These are phyloP conservation scores for Cladosporium cucumerinum DNA, from an alignment of 2,329 filamentous ascomycete genomes.

Conservation along the genomic window DNA sequence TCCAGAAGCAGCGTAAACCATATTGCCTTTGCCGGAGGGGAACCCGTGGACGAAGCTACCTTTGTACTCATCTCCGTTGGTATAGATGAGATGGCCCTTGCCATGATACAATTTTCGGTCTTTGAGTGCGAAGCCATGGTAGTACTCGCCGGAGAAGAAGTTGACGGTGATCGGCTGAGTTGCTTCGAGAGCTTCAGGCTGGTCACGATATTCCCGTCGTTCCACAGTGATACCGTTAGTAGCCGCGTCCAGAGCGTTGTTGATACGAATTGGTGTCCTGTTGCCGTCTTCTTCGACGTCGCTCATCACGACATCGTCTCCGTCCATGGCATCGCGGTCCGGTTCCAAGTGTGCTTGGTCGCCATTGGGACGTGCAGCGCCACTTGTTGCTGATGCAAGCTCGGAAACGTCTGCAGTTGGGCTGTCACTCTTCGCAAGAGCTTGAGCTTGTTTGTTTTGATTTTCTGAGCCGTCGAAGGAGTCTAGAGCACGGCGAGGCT, in stretches of 20 bases:
- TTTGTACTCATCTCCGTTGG: constrained; percentile 54
- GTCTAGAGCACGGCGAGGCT: constrained; percentile 2
- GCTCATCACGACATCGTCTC: constrained; percentile 34
- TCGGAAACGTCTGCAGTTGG: neutral
- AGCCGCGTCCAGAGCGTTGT: constrained; percentile 38
- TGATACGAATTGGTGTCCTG: constrained; percentile 1
- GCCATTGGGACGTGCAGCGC: neutral
- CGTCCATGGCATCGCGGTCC: constrained; percentile 38
- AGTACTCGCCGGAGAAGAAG: constrained; percentile 55
- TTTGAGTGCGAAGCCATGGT: constrained; percentile 49
- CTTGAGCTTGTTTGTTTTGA: neutral
- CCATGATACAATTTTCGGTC: constrained; percentile 50
- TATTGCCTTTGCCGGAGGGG: constrained; percentile 55
- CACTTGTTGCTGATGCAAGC: neutral
- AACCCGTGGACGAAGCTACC: constrained; percentile 53
- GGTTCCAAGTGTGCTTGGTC: neutral
- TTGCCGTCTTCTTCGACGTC: constrained; percentile 23
- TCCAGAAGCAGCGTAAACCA: constrained; percentile 59
- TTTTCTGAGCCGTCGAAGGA: neutral
- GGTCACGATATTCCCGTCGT: constrained; percentile 1
- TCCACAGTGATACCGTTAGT: constrained; percentile 40
- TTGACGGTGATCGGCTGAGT: constrained; percentile 49
- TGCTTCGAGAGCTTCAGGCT: neutral
- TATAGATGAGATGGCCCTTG: constrained; percentile 51
- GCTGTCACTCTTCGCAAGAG: neutral